Conservation (phyloP, 208 protist genomes). For the Leishmania guyanensis region DNA sequence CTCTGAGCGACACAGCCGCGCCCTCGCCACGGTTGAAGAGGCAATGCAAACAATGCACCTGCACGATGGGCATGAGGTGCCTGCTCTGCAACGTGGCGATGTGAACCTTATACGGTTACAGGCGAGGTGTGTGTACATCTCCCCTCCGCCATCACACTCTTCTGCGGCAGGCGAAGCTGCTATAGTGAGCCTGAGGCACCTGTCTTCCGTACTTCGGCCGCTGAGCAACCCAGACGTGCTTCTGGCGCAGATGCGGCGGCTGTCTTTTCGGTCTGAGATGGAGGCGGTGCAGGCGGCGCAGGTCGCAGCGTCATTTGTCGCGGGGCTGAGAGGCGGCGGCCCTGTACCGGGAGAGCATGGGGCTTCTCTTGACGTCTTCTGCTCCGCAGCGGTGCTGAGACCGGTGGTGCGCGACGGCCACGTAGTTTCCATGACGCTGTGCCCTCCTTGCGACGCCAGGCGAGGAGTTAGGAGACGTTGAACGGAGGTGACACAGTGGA, state of each 20-base stretch:
- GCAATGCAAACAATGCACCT: slow-evolving; percentile 79
- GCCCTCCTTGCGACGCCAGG: neutral
- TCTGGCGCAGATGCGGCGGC: slow-evolving; percentile 30
- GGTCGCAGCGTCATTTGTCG: slow-evolving; percentile 48
- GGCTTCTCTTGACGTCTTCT: neutral
- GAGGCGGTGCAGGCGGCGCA: slow-evolving; percentile 63
- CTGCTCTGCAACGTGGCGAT: slow-evolving; percentile 64
- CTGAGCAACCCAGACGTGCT: slow-evolving; percentile 53
- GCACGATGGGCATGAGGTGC: slow-evolving; percentile 80
- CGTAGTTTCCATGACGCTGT: slow-evolving; percentile 35
- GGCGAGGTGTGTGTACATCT: slow-evolving; percentile 50
- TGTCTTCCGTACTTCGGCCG: slow-evolving; percentile 15
- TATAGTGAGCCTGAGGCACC: slow-evolving; percentile 6
- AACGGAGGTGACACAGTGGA: neutral
- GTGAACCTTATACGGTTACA: slow-evolving; percentile 53
- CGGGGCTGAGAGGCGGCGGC: slow-evolving; percentile 6
- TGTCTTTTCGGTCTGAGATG: slow-evolving; percentile 55
- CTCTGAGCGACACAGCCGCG: slow-evolving; percentile 35
- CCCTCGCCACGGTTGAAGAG: slow-evolving; percentile 52
- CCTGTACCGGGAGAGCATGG: neutral
- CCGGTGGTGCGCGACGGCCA: slow-evolving; percentile 47
- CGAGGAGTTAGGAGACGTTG: neutral
- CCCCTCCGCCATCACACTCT: neutral
- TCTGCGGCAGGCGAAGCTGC: neutral
- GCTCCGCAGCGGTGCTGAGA: slow-evolving; percentile 19